A percentile compares a stretch with the other conserved stretches of the same genome.
Conservation (phyloP, 495 filamentous ascomycete genomes). For the Mytilinidion resinicola region DNA sequence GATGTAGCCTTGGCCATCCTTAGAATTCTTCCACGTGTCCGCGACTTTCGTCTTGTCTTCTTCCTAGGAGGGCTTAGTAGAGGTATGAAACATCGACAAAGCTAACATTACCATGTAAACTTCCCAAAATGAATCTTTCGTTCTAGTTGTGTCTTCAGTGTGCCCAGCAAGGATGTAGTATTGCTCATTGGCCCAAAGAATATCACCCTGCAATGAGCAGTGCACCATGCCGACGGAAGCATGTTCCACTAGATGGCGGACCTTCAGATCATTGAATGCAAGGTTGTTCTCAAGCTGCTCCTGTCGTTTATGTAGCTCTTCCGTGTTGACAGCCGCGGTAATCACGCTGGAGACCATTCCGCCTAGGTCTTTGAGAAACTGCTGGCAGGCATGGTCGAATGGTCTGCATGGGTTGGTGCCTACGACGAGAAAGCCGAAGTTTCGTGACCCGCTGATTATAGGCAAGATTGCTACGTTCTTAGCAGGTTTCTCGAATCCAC, state of each 20-base stretch:
- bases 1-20: constrained; percentile 5
- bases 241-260: constrained; percentile 19
- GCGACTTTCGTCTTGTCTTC: constrained; percentile 10
- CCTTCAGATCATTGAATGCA: constrained; percentile 14
- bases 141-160: background rate
- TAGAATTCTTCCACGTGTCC: background rate
- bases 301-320: constrained; percentile 7
- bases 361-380: constrained; percentile 11
- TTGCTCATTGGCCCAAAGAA: constrained; percentile 21
- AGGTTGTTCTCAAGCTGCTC: constrained; percentile 11
- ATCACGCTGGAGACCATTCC: constrained; percentile 14
- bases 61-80: background rate
- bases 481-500: constrained; percentile 8
- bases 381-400: constrained; percentile 8
- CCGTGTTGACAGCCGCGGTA: background rate
- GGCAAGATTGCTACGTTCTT: constrained; percentile 15
- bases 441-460: constrained; percentile 8
- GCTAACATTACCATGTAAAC: too few relatives aligned
- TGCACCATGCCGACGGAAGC: constrained; percentile 20
- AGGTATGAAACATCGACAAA: too few relatives aligned
- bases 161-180: constrained; percentile 8
- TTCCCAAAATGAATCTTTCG: too few relatives aligned
- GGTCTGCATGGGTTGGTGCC: constrained; percentile 15
- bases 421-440: constrained; percentile 14
- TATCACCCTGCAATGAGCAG: constrained; percentile 6